Evolutionary conservation across 495 filamentous ascomycete species (phyloP).

Genomic region (Melanomma pulvis-pyrius): DNA sequence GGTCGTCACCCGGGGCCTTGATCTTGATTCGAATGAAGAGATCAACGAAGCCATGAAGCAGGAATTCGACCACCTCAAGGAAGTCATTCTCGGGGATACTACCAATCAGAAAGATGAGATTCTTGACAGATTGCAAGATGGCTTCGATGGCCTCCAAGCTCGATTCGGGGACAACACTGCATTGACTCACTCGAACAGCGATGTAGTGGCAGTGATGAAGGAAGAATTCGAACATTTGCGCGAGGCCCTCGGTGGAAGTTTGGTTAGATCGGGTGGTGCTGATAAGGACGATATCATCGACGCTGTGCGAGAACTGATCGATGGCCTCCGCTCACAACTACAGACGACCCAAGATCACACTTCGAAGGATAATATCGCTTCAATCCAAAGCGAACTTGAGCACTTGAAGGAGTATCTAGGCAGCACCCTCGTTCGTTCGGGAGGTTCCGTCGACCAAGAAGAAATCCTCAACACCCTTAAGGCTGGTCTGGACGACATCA

Average conservation of each 20-base stretch:
- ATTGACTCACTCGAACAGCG: constrained; percentile 20
- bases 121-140: constrained; percentile 43
- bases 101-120: constrained; percentile 45
- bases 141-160: constrained; percentile 43
- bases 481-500: constrained; percentile 43
- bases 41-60: constrained; percentile 50
- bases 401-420: constrained; percentile 42
- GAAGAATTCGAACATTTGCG: constrained; percentile 68
- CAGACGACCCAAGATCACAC: constrained; percentile 38
- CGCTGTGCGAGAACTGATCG: constrained; percentile 41
- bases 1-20: constrained; percentile 35
- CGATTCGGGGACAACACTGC: constrained; percentile 33
- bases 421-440: constrained; percentile 38
- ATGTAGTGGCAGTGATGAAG: constrained; percentile 30
- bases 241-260: constrained; percentile 67
- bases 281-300: constrained; percentile 66
- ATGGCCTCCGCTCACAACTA: constrained; percentile 44
- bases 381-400: constrained; percentile 45
- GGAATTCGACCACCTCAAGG: constrained; percentile 65
- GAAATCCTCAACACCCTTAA: constrained; percentile 55
- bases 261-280: constrained; percentile 57
- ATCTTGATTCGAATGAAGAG: constrained; percentile 45
- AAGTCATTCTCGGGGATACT: constrained; percentile 39
- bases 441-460: constrained; percentile 48
- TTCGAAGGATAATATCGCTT: constrained; percentile 39